Percentiles rank a stretch among this genome's conserved stretches.
Conservation (phyloP, 345 rosid species). For the Bruguiera sexangula region DNA sequence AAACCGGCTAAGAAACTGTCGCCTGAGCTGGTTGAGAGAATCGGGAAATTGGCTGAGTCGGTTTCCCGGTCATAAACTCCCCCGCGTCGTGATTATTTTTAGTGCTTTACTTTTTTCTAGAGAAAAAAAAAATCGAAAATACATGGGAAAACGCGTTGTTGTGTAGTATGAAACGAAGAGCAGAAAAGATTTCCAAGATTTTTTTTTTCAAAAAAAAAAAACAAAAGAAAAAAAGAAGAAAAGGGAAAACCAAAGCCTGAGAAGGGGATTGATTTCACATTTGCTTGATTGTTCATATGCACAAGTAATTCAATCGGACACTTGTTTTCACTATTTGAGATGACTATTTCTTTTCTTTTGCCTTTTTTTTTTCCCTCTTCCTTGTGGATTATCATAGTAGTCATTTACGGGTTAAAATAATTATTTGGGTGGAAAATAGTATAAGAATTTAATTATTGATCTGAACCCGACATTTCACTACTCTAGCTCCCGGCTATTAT, state of each 20-base stretch:
- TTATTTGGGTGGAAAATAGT: too few species aligned
- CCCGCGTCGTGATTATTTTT: slow-evolving; percentile 7
- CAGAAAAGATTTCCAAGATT: slow-evolving; percentile 7
- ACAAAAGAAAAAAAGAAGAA: too few species aligned
- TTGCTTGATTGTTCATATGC: background rate
- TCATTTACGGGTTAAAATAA: too few species aligned
- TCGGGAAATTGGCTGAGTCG: slow-evolving; percentile 78
- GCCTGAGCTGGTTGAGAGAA: slow-evolving; percentile 62
- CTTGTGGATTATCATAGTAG: too few species aligned
- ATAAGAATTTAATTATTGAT: too few species aligned
- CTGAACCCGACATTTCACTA: too few species aligned
- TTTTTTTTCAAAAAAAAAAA: background rate
- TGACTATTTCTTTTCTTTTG: background rate
- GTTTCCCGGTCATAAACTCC: too few species aligned
- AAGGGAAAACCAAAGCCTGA: too few species aligned
- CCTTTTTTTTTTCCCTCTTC: too few species aligned
- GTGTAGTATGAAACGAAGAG: slow-evolving; percentile 22
- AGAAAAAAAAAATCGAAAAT: slow-evolving; percentile 19
- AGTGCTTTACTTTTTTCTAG: background rate
- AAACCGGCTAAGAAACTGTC: slow-evolving; percentile 69
- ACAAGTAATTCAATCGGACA: too few species aligned
- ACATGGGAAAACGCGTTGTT: slow-evolving; percentile 41
- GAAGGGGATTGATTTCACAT: background rate
- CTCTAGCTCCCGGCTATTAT: too few species aligned
- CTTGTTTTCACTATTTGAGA: too few species aligned